A percentile compares a stretch with the other conserved stretches of the same genome.
These are phyloP conservation scores for Rhodotorula diobovata DNA, from an alignment of 768 basidiomycete genomes.

Conservation along the genomic window DNA sequence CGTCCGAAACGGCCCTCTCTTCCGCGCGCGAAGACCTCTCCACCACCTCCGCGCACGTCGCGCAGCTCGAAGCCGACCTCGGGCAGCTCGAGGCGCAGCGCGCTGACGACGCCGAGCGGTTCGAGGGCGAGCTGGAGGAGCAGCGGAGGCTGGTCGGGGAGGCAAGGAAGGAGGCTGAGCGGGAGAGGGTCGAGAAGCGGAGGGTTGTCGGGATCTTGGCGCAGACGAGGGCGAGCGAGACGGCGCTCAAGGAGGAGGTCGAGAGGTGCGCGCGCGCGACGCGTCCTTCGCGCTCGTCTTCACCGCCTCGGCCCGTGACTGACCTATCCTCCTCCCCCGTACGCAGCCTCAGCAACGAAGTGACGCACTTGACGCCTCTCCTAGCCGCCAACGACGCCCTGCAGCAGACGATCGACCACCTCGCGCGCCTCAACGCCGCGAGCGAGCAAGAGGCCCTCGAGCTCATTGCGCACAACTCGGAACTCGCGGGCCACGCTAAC, in stretches of 20 bases:
- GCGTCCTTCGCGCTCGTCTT: neutral
- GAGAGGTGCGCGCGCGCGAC: neutral
- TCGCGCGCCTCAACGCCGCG: slow-evolving; percentile 58
- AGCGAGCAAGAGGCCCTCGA: slow-evolving; percentile 72
- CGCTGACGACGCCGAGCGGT: slow-evolving; percentile 56
- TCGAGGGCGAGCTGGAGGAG: slow-evolving; percentile 56
- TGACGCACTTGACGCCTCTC: slow-evolving; percentile 58
- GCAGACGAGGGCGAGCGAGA: slow-evolving; percentile 9
- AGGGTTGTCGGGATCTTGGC: slow-evolving; percentile 27
- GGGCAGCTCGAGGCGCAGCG: slow-evolving; percentile 9
- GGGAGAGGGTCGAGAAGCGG: slow-evolving; percentile 22
- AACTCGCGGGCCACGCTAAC: slow-evolving; percentile 77
- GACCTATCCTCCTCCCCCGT: too few relatives aligned
- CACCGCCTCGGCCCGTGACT: neutral
- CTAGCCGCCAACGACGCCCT: neutral
- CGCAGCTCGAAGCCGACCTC: slow-evolving; percentile 11
- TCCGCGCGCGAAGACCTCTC: neutral
- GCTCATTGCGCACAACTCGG: slow-evolving; percentile 76
- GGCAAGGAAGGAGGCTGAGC: slow-evolving; percentile 18
- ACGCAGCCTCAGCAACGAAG: slow-evolving; percentile 59
- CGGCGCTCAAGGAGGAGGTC: neutral
- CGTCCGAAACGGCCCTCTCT: neutral
- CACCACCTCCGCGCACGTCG: neutral
- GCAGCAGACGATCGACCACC: slow-evolving; percentile 23
- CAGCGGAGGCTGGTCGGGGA: slow-evolving; percentile 48